phyloP scores from a whole-genome alignment of 495 filamentous ascomycete genomes.

The Glonium stellatum region DNA sequence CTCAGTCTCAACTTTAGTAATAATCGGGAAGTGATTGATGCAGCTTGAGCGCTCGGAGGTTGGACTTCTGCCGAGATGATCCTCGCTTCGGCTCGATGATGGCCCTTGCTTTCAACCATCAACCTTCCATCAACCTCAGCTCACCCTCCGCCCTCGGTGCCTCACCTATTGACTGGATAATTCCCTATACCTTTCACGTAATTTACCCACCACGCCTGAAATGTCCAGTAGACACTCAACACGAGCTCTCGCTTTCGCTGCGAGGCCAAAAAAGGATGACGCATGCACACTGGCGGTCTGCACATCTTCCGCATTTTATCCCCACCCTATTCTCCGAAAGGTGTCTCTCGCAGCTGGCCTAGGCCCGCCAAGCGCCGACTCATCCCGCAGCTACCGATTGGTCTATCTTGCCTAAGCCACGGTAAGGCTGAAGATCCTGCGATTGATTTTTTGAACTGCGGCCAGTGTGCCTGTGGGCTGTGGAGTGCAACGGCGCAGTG shows the following conservation, averaged over 20 bases:
- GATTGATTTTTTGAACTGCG: not conserved
- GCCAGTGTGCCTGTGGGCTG: not conserved
- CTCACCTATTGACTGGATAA: not conserved
- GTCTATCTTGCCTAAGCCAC: not conserved
- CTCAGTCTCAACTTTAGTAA: too few species aligned
- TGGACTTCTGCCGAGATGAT: not conserved
- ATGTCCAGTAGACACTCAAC: not conserved
- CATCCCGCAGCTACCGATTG: not conserved
- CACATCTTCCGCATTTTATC: constrained; percentile 12
- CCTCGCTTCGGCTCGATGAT: not conserved
- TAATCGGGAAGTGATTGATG: too few species aligned
- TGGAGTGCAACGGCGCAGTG: not conserved
- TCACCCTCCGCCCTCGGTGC: too few species aligned
- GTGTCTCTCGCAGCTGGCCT: not conserved
- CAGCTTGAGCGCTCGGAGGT: not conserved
- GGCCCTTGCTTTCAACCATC: not conserved
- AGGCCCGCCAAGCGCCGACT: not conserved
- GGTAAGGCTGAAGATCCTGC: not conserved
- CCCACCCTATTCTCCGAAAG: constrained; percentile 26
- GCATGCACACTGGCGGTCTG: constrained; percentile 5
- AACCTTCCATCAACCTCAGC: not conserved
- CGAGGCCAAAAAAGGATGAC: constrained; percentile 4
- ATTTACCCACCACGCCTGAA: not conserved
- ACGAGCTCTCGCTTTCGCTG: not conserved
- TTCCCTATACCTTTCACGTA: not conserved